Evolutionary conservation across 2,329 filamentous ascomycete species (phyloP).

Genomic region (Mollisia scopiformis): DNA sequence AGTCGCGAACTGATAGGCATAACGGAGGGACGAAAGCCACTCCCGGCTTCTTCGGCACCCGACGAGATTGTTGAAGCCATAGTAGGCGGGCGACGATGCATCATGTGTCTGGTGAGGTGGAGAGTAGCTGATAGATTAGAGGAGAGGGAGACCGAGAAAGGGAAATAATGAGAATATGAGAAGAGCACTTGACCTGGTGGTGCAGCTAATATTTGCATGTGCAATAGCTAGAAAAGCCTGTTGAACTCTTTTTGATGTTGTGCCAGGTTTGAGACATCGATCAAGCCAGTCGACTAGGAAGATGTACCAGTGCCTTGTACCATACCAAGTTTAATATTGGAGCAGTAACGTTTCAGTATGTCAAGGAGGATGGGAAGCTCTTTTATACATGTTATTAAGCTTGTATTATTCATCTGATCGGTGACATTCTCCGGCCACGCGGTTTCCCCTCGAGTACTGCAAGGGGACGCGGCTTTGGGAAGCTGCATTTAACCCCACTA

Average conservation of each 20-base stretch:
- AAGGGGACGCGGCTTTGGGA: background rate
- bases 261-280: background rate
- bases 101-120: background rate
- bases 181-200: background rate
- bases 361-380: background rate
- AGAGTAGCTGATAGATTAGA: background rate
- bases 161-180: background rate
- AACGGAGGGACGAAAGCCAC: slow-evolving; percentile 5
- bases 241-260: background rate
- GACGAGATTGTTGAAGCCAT: background rate
- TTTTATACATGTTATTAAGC: background rate
- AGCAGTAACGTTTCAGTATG: background rate
- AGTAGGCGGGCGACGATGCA: background rate
- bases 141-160: background rate
- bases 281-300: background rate
- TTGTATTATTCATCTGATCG: background rate
- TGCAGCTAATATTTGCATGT: background rate
- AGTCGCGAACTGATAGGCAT: slow-evolving; percentile 5
- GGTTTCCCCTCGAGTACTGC: slow-evolving; percentile 1
- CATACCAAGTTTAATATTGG: background rate
- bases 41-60: slow-evolving; percentile 15
- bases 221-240: background rate
- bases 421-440: background rate
- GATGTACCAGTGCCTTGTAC: background rate
- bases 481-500: background rate